Conservation (phyloP, 768 basidiomycete genomes). For the Fomitopsis pulvina region DNA sequence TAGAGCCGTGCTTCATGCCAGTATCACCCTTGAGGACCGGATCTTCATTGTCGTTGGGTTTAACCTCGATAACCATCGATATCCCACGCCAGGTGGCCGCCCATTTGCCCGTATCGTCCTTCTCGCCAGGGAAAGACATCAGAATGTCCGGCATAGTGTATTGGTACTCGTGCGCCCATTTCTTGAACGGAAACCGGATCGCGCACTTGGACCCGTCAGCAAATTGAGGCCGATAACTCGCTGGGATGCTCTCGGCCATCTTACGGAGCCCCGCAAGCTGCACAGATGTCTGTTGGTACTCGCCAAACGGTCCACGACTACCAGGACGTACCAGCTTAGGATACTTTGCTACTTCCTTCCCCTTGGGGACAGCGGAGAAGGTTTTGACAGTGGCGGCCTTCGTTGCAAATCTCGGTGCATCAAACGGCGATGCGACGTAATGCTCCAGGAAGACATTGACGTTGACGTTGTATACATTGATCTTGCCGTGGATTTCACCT, state of each 20-base stretch:
- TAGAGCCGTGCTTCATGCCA: background rate
- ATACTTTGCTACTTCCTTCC: background rate
- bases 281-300: too few relatives aligned
- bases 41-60: background rate
- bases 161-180: too few relatives aligned
- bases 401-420: background rate
- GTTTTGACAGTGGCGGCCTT: background rate
- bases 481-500: background rate
- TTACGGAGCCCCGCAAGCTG: too few relatives aligned
- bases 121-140: too few relatives aligned
- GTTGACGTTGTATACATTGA: background rate
- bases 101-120: too few relatives aligned
- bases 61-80: conserved; percentile 4
- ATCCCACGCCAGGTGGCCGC: background rate
- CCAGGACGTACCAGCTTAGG: background rate
- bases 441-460: background rate
- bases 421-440: background rate
- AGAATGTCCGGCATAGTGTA: too few relatives aligned
- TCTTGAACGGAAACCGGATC: too few relatives aligned
- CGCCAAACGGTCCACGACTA: too few relatives aligned
- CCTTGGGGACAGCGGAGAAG: background rate
- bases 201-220: too few relatives aligned
- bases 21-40: background rate
- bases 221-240: too few relatives aligned
- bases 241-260: too few relatives aligned